Conservation (phyloP, 2,329 filamentous ascomycete genomes). For the Talaromyces sp. region DNA sequence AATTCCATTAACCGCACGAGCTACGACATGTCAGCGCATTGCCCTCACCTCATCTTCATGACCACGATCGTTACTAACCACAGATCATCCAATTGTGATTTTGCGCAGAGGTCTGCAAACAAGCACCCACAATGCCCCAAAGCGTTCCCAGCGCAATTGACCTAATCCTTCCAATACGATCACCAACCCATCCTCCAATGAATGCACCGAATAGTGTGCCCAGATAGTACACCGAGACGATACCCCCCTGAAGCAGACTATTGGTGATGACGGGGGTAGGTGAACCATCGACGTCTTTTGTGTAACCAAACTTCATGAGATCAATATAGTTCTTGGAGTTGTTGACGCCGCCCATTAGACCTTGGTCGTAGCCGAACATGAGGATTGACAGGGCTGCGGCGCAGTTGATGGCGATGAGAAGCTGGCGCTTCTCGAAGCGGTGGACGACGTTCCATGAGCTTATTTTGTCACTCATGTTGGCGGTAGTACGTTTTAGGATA, state of each 20-base stretch:
- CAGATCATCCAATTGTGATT: conserved; percentile 69
- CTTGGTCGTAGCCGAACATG: conserved; percentile 61
- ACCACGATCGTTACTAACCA: conserved; percentile 40
- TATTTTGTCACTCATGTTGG: conserved; percentile 39
- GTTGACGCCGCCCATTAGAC: conserved; percentile 63
- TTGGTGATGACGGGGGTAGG: conserved; percentile 55
- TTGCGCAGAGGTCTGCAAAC: conserved; percentile 62
- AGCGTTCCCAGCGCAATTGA: conserved; percentile 59
- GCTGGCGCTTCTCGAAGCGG: conserved; percentile 52
- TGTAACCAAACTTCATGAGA: conserved; percentile 63
- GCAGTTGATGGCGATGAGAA: conserved; percentile 61
- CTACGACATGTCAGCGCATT: conserved; percentile 26
- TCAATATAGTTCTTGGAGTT: conserved; percentile 62
- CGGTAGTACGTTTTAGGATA: background rate
- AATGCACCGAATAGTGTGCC: conserved; percentile 63
- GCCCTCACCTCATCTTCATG: too few relatives aligned
- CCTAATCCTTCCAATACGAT: conserved; percentile 60
- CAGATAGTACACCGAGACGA: conserved; percentile 58
- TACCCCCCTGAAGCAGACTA: conserved; percentile 61
- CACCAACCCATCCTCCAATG: conserved; percentile 62
- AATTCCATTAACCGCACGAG: conserved; percentile 60
- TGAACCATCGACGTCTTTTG: conserved; percentile 45
- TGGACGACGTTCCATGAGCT: conserved; percentile 50
- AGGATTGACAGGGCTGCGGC: conserved; percentile 65
- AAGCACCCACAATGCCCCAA: conserved; percentile 60